Conservation (phyloP, 2,329 filamentous ascomycete species). For the Neocatenulostroma microsporum region DNA sequence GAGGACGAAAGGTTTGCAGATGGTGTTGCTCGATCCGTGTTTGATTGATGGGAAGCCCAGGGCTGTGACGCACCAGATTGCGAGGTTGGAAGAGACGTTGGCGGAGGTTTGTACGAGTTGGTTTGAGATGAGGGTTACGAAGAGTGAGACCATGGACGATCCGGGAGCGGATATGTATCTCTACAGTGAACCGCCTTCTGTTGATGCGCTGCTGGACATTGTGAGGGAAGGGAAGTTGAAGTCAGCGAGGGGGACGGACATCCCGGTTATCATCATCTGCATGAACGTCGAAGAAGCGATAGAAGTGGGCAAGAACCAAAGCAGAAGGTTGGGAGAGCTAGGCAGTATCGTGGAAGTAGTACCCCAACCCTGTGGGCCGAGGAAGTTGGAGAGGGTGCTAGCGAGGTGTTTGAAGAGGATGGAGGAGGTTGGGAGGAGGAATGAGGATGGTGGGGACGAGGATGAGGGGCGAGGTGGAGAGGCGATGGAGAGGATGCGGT, state of each 20-base stretch:
- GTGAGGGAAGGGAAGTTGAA: conserved; percentile 1
- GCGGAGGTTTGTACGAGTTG: conserved; percentile 15
- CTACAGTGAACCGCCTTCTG: conserved; percentile 18
- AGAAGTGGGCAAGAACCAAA: conserved; percentile 15
- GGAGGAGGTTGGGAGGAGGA: conserved; percentile 2
- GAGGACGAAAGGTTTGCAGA: conserved; percentile 4
- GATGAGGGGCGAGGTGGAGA: no score
- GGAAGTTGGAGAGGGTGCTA: conserved; percentile 33
- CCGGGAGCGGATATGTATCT: conserved; percentile 18
- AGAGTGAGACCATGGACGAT: conserved; percentile 9
- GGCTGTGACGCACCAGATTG: conserved; percentile 9
- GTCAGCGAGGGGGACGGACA: conserved; percentile 2
- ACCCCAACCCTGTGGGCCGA: conserved; percentile 32
- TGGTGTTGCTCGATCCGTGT: conserved; percentile 16
- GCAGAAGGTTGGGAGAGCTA: conserved; percentile 12
- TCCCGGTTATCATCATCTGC: conserved; percentile 30
- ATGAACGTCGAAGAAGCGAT: conserved; percentile 28
- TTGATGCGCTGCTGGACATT: conserved; percentile 14
- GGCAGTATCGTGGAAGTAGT: conserved; percentile 28
- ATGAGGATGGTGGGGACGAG: background rate
- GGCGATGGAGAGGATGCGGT: no score
- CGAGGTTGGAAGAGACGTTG: conserved; percentile 16
- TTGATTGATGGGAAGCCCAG: background rate
- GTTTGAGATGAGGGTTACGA: conserved; percentile 18
- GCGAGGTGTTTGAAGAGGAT: conserved; percentile 23